A percentile compares a stretch with the other conserved stretches of the same genome.
Conservation (phyloP, 2,329 filamentous ascomycete genomes). For the Cytospora paraplurivora region DNA sequence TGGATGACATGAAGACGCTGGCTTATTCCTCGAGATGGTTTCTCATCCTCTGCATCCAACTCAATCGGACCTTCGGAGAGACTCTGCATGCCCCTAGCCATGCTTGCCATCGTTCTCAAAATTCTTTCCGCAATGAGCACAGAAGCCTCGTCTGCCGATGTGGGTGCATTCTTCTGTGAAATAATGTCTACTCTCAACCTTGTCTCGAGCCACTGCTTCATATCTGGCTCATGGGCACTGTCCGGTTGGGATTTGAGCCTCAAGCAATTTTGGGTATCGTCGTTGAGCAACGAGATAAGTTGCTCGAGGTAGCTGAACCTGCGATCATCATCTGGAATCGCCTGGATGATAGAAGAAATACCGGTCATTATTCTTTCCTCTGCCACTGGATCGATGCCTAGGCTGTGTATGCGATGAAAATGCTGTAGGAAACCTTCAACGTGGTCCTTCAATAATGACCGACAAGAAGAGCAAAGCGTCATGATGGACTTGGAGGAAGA, state of each 20-base stretch:
- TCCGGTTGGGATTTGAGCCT: conserved; percentile 39
- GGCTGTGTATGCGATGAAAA: conserved; percentile 59
- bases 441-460: conserved; percentile 67
- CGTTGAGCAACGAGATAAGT: conserved; percentile 63
- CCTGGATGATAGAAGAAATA: conserved; percentile 75
- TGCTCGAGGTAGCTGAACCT: conserved; percentile 57
- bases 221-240: conserved; percentile 32
- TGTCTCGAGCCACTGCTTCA: conserved; percentile 27
- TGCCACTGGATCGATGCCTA: conserved; percentile 61
- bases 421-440: conserved; percentile 66
- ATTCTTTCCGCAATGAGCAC: conserved; percentile 56
- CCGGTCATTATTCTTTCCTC: conserved; percentile 75
- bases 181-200: conserved; percentile 23
- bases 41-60: conserved; percentile 52
- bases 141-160: conserved; percentile 45
- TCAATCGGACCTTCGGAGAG: conserved; percentile 69
- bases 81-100: conserved; percentile 73
- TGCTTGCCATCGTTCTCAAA: conserved; percentile 67
- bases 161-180: conserved; percentile 20
- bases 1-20: conserved; percentile 43
- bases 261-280: conserved; percentile 56
- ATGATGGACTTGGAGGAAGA: conserved; percentile 74
- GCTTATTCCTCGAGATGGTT: conserved; percentile 29
- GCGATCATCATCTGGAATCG: conserved; percentile 59
- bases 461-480: conserved; percentile 74